Conservation (phyloP, 768 basidiomycete species). For the Amanita muscaria region DNA sequence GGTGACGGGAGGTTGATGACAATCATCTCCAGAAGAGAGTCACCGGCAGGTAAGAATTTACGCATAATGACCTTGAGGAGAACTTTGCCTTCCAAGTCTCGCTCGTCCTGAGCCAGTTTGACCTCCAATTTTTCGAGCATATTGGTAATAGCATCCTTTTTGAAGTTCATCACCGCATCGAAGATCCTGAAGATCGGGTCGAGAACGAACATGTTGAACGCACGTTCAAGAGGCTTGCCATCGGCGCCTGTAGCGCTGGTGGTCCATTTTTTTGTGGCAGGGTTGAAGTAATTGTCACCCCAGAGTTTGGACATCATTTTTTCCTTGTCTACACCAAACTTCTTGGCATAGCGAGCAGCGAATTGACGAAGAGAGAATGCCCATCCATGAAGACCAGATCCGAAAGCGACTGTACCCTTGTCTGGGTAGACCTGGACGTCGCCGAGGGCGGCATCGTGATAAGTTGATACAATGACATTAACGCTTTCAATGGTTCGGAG, state of each 20-base stretch:
- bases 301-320: slow-evolving; percentile 98
- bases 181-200: slow-evolving; percentile 99
- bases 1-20: slow-evolving; percentile 99
- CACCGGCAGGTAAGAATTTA: slow-evolving; percentile 98
- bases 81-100: slow-evolving; percentile 89
- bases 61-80: slow-evolving; percentile 98
- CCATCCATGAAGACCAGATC: slow-evolving; percentile 99
- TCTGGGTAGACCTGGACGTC: slow-evolving; percentile 99
- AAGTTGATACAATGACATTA: slow-evolving; percentile 98
- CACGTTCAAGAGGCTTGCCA: slow-evolving; percentile 91
- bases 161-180: slow-evolving; percentile 98
- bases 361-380: slow-evolving; percentile 99
- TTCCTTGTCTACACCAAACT: slow-evolving; percentile 97
- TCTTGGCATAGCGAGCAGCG: slow-evolving; percentile 89
- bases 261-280: slow-evolving; percentile 92
- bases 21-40: slow-evolving; percentile 99
- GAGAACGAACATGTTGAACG: slow-evolving; percentile 96
- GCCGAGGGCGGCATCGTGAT: slow-evolving; percentile 88
- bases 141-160: slow-evolving; percentile 75
- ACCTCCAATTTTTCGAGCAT: slow-evolving; percentile 97
- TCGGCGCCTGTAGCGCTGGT: slow-evolving; percentile 66
- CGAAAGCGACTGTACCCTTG: slow-evolving; percentile 96
- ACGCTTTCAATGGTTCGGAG: slow-evolving; percentile 94
- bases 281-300: slow-evolving; percentile 99
- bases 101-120: slow-evolving; percentile 80